A percentile compares a stretch with the other conserved stretches of the same genome.
Evolutionary conservation across 2,329 filamentous ascomycete genomes (phyloP).

Genomic region (Paraphoma chrysanthemicola): DNA sequence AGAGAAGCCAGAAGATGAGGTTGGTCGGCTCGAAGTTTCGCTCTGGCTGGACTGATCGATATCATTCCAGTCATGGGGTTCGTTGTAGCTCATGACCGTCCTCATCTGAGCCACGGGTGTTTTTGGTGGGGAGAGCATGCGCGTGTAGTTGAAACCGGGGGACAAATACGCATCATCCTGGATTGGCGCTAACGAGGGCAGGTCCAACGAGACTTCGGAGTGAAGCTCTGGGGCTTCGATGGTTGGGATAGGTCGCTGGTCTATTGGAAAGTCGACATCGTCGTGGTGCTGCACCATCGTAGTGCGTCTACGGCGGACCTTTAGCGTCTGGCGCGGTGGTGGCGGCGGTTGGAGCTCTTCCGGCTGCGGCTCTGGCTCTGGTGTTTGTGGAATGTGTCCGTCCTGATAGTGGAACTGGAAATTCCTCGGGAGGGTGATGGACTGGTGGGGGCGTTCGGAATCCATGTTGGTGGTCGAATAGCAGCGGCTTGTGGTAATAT

Average conservation of each 20-base stretch:
- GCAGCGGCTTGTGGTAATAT: slow-evolving; percentile 7
- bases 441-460: slow-evolving; percentile 53
- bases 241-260: slow-evolving; percentile 52
- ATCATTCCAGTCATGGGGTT: slow-evolving; percentile 40
- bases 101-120: slow-evolving; percentile 55
- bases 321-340: slow-evolving; percentile 56
- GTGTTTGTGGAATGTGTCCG: slow-evolving; percentile 53
- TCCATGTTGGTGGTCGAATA: slow-evolving; percentile 41
- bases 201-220: slow-evolving; percentile 31
- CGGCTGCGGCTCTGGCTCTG: slow-evolving; percentile 50
- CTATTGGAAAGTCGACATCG: slow-evolving; percentile 33
- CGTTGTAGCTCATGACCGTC: slow-evolving; percentile 35
- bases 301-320: slow-evolving; percentile 56
- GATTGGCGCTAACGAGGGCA: slow-evolving; percentile 30
- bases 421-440: slow-evolving; percentile 58
- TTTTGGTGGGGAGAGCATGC: slow-evolving; percentile 56
- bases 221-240: slow-evolving; percentile 56
- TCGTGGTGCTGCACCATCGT: slow-evolving; percentile 35
- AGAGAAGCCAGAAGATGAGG: slow-evolving; percentile 65
- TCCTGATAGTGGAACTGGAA: slow-evolving; percentile 59
- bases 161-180: slow-evolving; percentile 51
- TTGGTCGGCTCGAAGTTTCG: slow-evolving; percentile 60
- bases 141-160: slow-evolving; percentile 45
- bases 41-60: slow-evolving; percentile 41
- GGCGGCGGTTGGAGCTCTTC: slow-evolving; percentile 50